These are phyloP conservation scores for Colletotrichum sp. DNA, from an alignment of 2,329 filamentous ascomycete genomes.

Conservation along the genomic window DNA sequence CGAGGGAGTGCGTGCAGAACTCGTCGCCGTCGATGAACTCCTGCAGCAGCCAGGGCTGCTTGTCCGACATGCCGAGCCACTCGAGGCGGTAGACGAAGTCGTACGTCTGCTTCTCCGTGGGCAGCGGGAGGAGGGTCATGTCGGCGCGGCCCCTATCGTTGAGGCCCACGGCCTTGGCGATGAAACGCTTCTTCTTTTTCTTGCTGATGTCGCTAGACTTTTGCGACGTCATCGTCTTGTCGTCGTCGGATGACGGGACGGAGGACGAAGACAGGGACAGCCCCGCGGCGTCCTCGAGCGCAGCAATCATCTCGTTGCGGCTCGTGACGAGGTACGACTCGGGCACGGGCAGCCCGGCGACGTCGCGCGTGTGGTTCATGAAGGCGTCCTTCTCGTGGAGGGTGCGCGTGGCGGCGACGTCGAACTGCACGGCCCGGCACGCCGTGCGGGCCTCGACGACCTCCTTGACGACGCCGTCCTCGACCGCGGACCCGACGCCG, in stretches of 20 bases:
- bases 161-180: conserved; percentile 70
- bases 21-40: conserved; percentile 68
- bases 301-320: conserved; percentile 53
- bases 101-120: conserved; percentile 56
- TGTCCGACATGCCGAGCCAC: conserved; percentile 50
- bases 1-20: conserved; percentile 74
- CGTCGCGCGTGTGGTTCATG: conserved; percentile 57
- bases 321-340: conserved; percentile 59
- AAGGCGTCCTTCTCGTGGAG: conserved; percentile 73
- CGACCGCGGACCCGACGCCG: conserved; percentile 67
- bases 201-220: neutral
- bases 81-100: conserved; percentile 56
- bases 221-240: neutral
- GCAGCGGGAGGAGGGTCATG: conserved; percentile 69
- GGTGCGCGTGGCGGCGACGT: conserved; percentile 56
- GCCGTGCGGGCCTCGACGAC: conserved; percentile 60
- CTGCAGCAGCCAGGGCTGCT: conserved; percentile 70
- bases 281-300: conserved; percentile 45
- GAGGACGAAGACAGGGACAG: neutral
- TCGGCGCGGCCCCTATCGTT: conserved; percentile 64
- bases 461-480: conserved; percentile 71
- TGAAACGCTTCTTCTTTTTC: conserved; percentile 49
- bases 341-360: conserved; percentile 57
- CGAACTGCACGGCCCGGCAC: conserved; percentile 70
- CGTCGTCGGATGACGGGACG: neutral